These are phyloP conservation scores for Kalanchoe fedtschenkoi DNA, from an alignment of 164 flowering plant genomes.

Conservation along the genomic window DNA sequence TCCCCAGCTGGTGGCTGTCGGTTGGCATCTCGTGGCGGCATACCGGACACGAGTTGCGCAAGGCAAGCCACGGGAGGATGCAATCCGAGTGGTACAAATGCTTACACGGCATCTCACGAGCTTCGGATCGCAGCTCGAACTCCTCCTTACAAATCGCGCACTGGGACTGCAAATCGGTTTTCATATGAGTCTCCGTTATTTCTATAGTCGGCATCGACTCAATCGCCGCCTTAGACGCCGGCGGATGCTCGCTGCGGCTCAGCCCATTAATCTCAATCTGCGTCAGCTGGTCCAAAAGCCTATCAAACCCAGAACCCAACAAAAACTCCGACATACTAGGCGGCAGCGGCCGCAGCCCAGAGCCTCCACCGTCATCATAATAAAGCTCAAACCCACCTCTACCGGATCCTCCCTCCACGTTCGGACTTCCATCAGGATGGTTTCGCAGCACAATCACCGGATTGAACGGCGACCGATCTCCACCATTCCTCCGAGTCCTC, in stretches of 20 bases:
- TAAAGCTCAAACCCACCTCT: slow-evolving; percentile 38
- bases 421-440: slow-evolving; percentile 13
- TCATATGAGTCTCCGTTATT: slow-evolving; percentile 15
- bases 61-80: slow-evolving; percentile 48
- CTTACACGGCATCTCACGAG: slow-evolving; percentile 52
- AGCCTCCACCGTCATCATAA: slow-evolving; percentile 53
- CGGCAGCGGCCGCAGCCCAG: slow-evolving; percentile 51
- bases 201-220: slow-evolving; percentile 32
- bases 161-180: slow-evolving; percentile 20
- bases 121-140: slow-evolving; percentile 32
- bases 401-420: slow-evolving; percentile 12
- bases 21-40: slow-evolving; percentile 52
- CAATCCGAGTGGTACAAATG: slow-evolving; percentile 51
- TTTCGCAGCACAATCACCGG: slow-evolving; percentile 61
- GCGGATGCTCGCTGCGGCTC: slow-evolving; percentile 41
- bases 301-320: slow-evolving; percentile 55
- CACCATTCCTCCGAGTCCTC: slow-evolving; percentile 26
- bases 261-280: slow-evolving; percentile 47
- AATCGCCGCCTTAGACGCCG: slow-evolving; percentile 53
- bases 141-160: slow-evolving; percentile 49
- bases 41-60: slow-evolving; percentile 58
- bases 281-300: slow-evolving; percentile 44
- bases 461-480: slow-evolving; percentile 52
- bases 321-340: slow-evolving; percentile 53
- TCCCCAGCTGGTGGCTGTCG: slow-evolving; percentile 8